Evolutionary conservation across 176 grass and related monocot species (phyloP).

Genomic region (Melocanna baccifera): DNA sequence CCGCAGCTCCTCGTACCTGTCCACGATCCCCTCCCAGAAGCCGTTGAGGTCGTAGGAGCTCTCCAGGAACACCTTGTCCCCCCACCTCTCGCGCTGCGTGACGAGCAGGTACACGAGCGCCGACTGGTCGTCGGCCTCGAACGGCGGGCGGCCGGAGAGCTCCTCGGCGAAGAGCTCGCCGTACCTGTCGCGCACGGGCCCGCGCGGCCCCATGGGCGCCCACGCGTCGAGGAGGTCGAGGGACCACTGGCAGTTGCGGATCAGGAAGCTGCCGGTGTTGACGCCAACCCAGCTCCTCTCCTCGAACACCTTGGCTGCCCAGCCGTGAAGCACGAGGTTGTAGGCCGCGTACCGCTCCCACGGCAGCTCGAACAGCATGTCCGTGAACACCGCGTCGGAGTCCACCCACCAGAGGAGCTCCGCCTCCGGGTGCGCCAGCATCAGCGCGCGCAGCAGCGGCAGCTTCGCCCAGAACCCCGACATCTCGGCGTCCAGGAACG

Average conservation of each 20-base stretch:
- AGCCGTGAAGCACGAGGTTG: constrained; percentile 81
- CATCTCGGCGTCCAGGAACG: constrained; percentile 77
- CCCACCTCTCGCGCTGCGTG: constrained; percentile 58
- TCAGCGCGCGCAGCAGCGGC: constrained; percentile 73
- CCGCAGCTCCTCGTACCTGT: constrained; percentile 74
- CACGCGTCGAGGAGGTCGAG: constrained; percentile 79
- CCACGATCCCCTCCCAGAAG: constrained; percentile 63
- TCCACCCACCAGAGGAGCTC: constrained; percentile 96
- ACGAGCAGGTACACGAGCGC: constrained; percentile 82
- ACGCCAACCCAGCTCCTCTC: constrained; percentile 60
- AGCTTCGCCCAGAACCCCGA: constrained; percentile 88
- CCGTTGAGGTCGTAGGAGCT: constrained; percentile 69
- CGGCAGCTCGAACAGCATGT: constrained; percentile 91
- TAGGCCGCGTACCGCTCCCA: constrained; percentile 56
- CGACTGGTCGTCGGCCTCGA: constrained; percentile 95
- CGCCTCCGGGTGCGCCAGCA: constrained; percentile 82
- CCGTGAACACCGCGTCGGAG: constrained; percentile 82
- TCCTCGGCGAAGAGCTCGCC: constrained; percentile 50
- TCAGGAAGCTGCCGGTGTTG: constrained; percentile 86
- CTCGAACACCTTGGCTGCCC: constrained; percentile 55
- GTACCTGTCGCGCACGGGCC: constrained; percentile 56
- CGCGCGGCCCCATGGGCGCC: constrained; percentile 71
- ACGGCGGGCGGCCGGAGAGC: constrained; percentile 63
- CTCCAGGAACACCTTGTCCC: constrained; percentile 62
- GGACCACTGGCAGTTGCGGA: constrained; percentile 96